Evolutionary conservation across 2,329 filamentous ascomycete species (phyloP).

Genomic region (Bipolaris oryzae): DNA sequence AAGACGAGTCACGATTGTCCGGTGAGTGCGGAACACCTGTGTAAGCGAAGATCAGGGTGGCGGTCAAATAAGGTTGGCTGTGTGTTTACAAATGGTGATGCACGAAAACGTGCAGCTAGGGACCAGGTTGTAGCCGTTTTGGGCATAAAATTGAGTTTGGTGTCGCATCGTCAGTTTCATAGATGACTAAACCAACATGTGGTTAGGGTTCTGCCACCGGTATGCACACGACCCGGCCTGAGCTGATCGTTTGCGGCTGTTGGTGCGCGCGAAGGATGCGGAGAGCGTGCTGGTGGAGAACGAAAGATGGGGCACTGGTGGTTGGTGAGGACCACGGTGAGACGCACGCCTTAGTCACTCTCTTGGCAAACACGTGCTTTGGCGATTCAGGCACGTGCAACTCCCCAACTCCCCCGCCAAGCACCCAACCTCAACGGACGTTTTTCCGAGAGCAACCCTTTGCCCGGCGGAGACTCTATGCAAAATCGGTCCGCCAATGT

Average conservation of each 20-base stretch:
- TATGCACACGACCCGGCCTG: slow-evolving; percentile 26
- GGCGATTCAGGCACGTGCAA: background rate
- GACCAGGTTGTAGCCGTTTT: slow-evolving; percentile 31
- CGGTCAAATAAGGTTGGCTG: slow-evolving; percentile 9
- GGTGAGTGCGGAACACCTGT: slow-evolving; percentile 6
- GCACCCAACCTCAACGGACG: background rate
- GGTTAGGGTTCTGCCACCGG: slow-evolving; percentile 30
- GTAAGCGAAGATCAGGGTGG: slow-evolving; percentile 4
- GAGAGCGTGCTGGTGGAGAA: slow-evolving; percentile 5
- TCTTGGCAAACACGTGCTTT: slow-evolving; percentile 6
- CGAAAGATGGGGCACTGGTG: background rate
- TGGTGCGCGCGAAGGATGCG: slow-evolving; percentile 8
- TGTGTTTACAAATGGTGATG: slow-evolving; percentile 23
- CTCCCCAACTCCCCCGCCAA: background rate
- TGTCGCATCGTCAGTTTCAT: slow-evolving; percentile 44
- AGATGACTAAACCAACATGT: slow-evolving; percentile 21
- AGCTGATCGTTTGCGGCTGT: slow-evolving; percentile 15
- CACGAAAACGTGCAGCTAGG: slow-evolving; percentile 21
- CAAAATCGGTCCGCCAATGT: background rate
- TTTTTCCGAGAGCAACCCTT: background rate
- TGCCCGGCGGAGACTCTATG: background rate
- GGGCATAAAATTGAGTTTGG: slow-evolving; percentile 29
- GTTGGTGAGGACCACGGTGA: slow-evolving; percentile 3
- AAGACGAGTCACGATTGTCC: slow-evolving; percentile 1
- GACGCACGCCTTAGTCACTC: slow-evolving; percentile 4